Conservation (phyloP, 2,329 filamentous ascomycete genomes). For the Fusarium sp. region DNA sequence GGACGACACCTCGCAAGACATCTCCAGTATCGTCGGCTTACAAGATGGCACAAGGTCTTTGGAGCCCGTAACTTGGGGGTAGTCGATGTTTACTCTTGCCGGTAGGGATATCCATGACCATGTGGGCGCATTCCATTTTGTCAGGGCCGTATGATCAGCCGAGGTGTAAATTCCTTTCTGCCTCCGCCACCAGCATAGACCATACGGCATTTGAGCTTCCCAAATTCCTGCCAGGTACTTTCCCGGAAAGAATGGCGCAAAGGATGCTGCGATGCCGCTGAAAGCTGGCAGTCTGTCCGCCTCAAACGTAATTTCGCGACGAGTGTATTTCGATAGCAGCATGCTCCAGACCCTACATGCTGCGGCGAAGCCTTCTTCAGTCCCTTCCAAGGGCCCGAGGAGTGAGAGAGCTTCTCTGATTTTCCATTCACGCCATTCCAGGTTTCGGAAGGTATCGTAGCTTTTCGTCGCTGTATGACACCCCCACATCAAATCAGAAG, state of each 20-base stretch:
- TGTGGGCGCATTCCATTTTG: neutral
- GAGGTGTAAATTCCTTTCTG: too few species aligned
- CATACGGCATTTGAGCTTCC: neutral
- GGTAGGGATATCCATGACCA: conserved; percentile 5
- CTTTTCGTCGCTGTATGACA: neutral
- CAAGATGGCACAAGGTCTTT: neutral
- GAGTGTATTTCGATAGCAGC: neutral
- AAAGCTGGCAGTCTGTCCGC: conserved; percentile 1
- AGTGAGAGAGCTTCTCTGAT: too few species aligned
- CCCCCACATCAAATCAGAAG: neutral
- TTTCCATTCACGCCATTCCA: too few species aligned
- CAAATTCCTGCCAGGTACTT: conserved; percentile 1
- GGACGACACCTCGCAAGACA: neutral
- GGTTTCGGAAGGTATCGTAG: neutral
- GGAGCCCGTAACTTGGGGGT: neutral
- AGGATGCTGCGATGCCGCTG: neutral
- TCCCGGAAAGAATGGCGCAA: neutral
- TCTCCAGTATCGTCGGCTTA: neutral
- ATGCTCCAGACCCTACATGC: neutral
- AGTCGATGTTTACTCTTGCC: neutral
- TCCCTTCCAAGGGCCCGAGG: too few species aligned
- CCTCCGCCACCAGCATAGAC: neutral
- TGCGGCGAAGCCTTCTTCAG: too few species aligned
- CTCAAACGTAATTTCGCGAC: neutral
- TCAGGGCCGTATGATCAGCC: neutral